Evolutionary conservation across 108 stramenopile species (phyloP).

Genomic region (Bacterosira constricta): DNA sequence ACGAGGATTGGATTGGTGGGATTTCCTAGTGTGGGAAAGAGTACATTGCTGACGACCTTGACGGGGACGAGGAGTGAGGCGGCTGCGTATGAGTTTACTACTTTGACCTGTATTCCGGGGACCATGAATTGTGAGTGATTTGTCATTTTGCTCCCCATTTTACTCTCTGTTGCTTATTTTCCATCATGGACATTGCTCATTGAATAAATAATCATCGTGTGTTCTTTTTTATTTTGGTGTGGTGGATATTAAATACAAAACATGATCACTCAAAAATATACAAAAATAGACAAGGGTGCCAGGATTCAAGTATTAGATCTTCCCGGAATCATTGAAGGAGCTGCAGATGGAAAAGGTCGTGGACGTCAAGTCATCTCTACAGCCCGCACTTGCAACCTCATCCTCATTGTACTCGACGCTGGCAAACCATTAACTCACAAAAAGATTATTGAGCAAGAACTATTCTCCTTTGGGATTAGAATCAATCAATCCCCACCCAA

Average conservation of each 20-base stretch:
- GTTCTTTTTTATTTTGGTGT: not conserved
- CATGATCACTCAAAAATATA: not conserved
- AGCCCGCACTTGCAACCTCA: constrained; percentile 96
- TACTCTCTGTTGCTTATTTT: too few species aligned
- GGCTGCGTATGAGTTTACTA: constrained; percentile 99
- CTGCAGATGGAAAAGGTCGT: constrained; percentile 97
- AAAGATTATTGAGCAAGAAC: constrained; percentile 95
- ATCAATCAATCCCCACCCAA: constrained; percentile 96
- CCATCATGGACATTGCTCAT: too few species aligned
- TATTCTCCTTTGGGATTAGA: constrained; percentile 97
- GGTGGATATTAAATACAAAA: not conserved
- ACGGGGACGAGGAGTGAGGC: constrained; percentile 95
- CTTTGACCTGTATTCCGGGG: constrained; percentile 98
- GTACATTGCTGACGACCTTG: constrained; percentile 91
- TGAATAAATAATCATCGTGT: not conserved
- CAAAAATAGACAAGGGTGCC: constrained; percentile 91
- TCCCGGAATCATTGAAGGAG: constrained; percentile 99
- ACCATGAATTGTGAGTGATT: constrained; percentile 89
- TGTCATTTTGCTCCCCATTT: too few species aligned
- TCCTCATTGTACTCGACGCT: constrained; percentile 94
- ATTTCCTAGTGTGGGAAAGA: constrained; percentile 99
- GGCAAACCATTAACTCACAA: constrained; percentile 97
- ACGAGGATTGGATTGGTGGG: constrained; percentile 96
- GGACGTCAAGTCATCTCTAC: constrained; percentile 96
- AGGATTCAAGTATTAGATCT: constrained; percentile 98